phyloP scores from a whole-genome alignment of 2,329 filamentous ascomycete genomes.

The Diaporthe destruens region DNA sequence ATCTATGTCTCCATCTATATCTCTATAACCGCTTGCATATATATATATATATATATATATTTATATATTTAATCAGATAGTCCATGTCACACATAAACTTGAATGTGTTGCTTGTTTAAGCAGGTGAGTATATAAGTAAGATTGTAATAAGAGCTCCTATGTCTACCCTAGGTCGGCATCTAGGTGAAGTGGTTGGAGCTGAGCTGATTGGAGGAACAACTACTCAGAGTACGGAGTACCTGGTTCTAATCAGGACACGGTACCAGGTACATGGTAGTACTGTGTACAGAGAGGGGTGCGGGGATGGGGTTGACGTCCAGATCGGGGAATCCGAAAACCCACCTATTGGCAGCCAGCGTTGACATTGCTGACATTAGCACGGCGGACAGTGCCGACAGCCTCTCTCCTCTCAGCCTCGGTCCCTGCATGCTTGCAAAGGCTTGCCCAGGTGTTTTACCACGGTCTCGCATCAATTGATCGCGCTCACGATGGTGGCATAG shows the following conservation, averaged over 20 bases:
- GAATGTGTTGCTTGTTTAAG: too few species aligned
- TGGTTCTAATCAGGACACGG: not conserved
- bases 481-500: slow-evolving; percentile 2
- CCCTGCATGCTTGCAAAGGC: too few species aligned
- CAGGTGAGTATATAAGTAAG: too few species aligned
- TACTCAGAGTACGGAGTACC: not conserved
- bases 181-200: too few species aligned
- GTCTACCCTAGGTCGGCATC: too few species aligned
- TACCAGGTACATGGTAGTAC: too few species aligned
- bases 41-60: not conserved
- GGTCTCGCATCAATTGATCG: not conserved
- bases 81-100: too few species aligned
- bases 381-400: too few species aligned
- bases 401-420: too few species aligned
- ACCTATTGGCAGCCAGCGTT: not conserved
- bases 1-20: not conserved
- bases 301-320: not conserved
- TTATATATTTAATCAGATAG: not conserved
- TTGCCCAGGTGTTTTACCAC: not conserved
- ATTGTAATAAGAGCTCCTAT: too few species aligned
- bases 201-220: slow-evolving; percentile 22
- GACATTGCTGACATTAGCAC: too few species aligned
- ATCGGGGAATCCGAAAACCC: slow-evolving; percentile 24
- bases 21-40: not conserved
- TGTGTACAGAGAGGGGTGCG: too few species aligned